Evolutionary conservation across 2,329 filamentous ascomycete genomes (phyloP).

Genomic region (Trichophyton equinum): DNA sequence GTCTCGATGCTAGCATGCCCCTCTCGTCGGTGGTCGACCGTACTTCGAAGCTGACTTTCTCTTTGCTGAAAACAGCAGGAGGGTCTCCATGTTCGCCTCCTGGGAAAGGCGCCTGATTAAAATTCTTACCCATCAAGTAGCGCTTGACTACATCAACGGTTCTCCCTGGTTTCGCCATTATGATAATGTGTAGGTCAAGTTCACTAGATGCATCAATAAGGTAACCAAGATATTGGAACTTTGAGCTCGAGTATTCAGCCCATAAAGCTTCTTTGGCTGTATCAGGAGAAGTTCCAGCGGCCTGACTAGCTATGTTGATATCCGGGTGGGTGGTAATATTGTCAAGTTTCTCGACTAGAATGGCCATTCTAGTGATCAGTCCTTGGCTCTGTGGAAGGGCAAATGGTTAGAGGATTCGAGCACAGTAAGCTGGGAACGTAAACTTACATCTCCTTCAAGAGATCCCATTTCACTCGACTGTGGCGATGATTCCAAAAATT

Average conservation of each 20-base stretch:
- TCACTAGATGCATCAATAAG: constrained; percentile 26
- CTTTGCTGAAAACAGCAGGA: constrained; percentile 26
- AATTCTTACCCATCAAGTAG: constrained; percentile 29
- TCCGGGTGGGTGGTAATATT: constrained; percentile 35
- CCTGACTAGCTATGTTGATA: constrained; percentile 30
- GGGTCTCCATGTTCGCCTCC: constrained; percentile 17
- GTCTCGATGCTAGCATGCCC: constrained; percentile 22
- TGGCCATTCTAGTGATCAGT: constrained; percentile 22
- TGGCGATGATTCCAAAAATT: constrained; percentile 17
- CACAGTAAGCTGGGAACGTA: not conserved
- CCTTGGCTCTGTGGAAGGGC: constrained; percentile 13
- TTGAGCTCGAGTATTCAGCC: constrained; percentile 37
- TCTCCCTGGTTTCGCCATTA: constrained; percentile 27
- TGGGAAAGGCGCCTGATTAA: constrained; percentile 12
- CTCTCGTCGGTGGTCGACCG: constrained; percentile 22
- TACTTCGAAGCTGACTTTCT: constrained; percentile 26
- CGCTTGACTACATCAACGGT: constrained; percentile 30
- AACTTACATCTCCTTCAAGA: constrained; percentile 19
- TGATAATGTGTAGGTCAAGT: constrained; percentile 28
- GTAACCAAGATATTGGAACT: constrained; percentile 34
- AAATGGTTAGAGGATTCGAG: not conserved
- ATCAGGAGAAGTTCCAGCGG: constrained; percentile 24
- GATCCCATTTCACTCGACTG: not conserved
- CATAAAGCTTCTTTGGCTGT: constrained; percentile 30
- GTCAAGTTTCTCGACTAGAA: constrained; percentile 27